These are phyloP conservation scores for Flaveria ramosissima DNA, from an alignment of 129 eudicot species.

Conservation along the genomic window DNA sequence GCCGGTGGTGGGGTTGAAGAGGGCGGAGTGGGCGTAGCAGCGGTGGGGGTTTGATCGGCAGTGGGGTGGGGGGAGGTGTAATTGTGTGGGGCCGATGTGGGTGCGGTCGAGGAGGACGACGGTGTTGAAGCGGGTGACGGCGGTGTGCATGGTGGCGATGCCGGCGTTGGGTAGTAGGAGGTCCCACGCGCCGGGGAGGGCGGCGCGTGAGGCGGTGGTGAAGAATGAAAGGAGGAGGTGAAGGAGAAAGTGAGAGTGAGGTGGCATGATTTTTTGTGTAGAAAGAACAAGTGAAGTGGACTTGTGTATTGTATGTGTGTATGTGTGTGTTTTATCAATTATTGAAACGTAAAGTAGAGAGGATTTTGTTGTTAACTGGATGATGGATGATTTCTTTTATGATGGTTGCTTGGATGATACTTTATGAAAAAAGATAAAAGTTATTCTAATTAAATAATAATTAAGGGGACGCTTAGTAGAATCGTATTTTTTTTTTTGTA, in stretches of 20 bases:
- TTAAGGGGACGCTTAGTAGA: no score
- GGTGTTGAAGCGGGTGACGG: constrained; percentile 79
- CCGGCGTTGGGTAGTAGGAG: constrained; percentile 71
- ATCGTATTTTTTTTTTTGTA: no score
- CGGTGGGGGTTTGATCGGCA: constrained; percentile 25
- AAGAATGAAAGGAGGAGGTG: constrained; percentile 20
- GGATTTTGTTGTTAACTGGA: no score
- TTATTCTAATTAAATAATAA: no score
- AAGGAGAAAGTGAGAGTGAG: constrained; percentile 13
- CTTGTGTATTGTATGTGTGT: no score
- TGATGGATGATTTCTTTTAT: no score
- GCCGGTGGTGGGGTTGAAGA: constrained; percentile 44
- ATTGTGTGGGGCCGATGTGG: constrained; percentile 50
- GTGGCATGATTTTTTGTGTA: no score
- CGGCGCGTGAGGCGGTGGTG: constrained; percentile 39
- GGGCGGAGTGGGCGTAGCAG: constrained; percentile 71
- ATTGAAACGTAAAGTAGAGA: no score
- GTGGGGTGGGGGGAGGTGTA: not conserved
- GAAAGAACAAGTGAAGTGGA: no score
- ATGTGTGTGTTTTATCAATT: no score
- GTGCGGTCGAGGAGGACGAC: constrained; percentile 86
- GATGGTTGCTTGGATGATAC: no score
- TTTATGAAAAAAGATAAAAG: no score
- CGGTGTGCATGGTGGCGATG: constrained; percentile 93
- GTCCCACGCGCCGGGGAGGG: constrained; percentile 80